A percentile compares a stretch with the other conserved stretches of the same genome.
Conservation (phyloP, 2,329 filamentous ascomycete species). For the Helotiales sp. region DNA sequence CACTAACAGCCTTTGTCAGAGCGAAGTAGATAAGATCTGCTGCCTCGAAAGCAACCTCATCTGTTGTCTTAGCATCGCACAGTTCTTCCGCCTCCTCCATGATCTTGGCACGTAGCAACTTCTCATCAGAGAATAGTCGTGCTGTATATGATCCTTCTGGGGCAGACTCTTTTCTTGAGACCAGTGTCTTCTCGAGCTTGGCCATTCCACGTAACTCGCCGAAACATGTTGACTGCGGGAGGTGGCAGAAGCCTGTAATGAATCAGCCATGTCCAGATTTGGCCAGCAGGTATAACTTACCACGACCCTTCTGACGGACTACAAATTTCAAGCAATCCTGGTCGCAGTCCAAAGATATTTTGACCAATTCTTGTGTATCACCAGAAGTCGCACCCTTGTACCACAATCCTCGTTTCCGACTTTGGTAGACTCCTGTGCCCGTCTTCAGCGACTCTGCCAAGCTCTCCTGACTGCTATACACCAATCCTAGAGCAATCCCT, state of each 20-base stretch:
- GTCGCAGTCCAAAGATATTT: constrained; percentile 87
- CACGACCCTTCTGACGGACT: constrained; percentile 82
- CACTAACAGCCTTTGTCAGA: constrained; percentile 81
- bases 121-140: constrained; percentile 86
- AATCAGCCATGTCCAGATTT: constrained; percentile 11
- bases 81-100: constrained; percentile 98
- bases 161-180: constrained; percentile 77
- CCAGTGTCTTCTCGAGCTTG: constrained; percentile 82
- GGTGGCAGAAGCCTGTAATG: constrained; percentile 76
- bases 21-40: constrained; percentile 97
- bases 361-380: constrained; percentile 86
- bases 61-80: constrained; percentile 77
- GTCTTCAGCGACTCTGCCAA: constrained; percentile 83
- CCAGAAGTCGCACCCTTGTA: constrained; percentile 95
- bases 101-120: constrained; percentile 90
- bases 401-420: constrained; percentile 92
- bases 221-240: constrained; percentile 91
- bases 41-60: constrained; percentile 90
- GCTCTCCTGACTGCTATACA: constrained; percentile 93
- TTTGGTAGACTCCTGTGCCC: constrained; percentile 84
- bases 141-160: constrained; percentile 92
- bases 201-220: constrained; percentile 80
- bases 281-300: constrained; percentile 36
- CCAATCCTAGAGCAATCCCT: constrained; percentile 80
- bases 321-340: constrained; percentile 88